phyloP scores from a whole-genome alignment of 352 stramenopile genomes.

The Nothophytophthora sp. region DNA sequence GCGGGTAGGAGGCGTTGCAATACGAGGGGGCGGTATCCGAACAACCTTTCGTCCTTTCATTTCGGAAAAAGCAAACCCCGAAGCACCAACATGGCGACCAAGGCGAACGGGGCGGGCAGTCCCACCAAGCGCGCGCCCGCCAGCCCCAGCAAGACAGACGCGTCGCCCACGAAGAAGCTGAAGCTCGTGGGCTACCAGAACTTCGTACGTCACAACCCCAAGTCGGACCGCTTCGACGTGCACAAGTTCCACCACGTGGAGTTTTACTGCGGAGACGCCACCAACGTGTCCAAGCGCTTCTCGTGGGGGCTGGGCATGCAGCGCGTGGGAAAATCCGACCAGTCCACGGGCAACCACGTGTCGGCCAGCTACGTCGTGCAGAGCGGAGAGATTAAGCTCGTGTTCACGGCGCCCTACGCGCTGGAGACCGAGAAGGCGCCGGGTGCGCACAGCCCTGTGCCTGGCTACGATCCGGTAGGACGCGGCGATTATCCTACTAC shows the following conservation, averaged over 20 bases:
- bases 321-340: conserved; percentile 80
- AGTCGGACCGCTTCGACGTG: conserved; percentile 75
- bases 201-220: conserved; percentile 79
- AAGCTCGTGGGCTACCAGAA: conserved; percentile 75
- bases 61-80: background rate
- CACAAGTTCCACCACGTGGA: conserved; percentile 87
- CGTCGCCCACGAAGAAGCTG: conserved; percentile 36
- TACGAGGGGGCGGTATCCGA: too few relatives aligned
- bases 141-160: background rate
- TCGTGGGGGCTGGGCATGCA: conserved; percentile 84
- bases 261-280: conserved; percentile 84
- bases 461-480: conserved; percentile 54
- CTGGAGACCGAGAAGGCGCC: conserved; percentile 61
- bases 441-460: conserved; percentile 49
- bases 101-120: background rate
- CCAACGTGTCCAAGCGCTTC: conserved; percentile 80
- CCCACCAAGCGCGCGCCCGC: conserved; percentile 17
- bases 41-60: background rate
- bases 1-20: too few relatives aligned
- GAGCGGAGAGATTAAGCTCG: conserved; percentile 78
- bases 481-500: background rate
- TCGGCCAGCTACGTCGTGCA: conserved; percentile 87
- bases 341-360: conserved; percentile 86
- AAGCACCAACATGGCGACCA: conserved; percentile 6
- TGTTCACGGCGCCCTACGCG: conserved; percentile 90